Percentiles rank a stretch among this genome's conserved stretches.
These are phyloP conservation scores for Kwoniella mangroviensis DNA, from an alignment of 768 basidiomycete genomes.

Conservation along the genomic window DNA sequence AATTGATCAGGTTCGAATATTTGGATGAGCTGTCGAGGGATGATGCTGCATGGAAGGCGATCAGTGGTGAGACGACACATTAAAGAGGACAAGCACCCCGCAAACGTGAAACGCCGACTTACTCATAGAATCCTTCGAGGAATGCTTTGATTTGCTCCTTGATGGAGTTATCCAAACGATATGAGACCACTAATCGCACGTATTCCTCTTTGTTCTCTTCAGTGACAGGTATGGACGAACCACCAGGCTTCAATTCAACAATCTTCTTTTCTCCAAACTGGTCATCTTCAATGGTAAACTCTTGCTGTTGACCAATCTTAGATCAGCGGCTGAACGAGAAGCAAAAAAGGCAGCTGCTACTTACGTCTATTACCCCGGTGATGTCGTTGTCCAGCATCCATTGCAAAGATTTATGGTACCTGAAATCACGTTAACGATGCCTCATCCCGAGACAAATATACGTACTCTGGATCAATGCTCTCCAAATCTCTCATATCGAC, in stretches of 20 bases:
- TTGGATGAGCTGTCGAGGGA: slow-evolving; percentile 91
- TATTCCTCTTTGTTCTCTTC: slow-evolving; percentile 97
- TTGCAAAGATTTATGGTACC: slow-evolving; percentile 92
- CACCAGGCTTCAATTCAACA: slow-evolving; percentile 82
- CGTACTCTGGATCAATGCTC: slow-evolving; percentile 87
- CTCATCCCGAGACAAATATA: background rate
- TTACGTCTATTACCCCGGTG: slow-evolving; percentile 53
- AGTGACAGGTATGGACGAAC: slow-evolving; percentile 82
- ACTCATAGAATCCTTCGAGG: slow-evolving; percentile 87
- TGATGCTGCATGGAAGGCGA: slow-evolving; percentile 62
- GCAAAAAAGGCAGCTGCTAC: slow-evolving; percentile 1
- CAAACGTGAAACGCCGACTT: slow-evolving; percentile 10
- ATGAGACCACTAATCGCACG: slow-evolving; percentile 91
- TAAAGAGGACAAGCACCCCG: background rate
- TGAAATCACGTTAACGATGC: slow-evolving; percentile 18
- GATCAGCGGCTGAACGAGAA: background rate
- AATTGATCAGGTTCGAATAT: slow-evolving; percentile 62
- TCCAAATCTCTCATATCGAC: slow-evolving; percentile 96
- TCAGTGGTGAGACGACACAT: background rate
- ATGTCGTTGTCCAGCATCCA: slow-evolving; percentile 97
- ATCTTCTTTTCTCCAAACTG: slow-evolving; percentile 94
- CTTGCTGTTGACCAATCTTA: slow-evolving; percentile 71
- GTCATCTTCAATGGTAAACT: slow-evolving; percentile 93
- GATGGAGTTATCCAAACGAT: slow-evolving; percentile 89
- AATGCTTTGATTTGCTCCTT: slow-evolving; percentile 93